Conservation (phyloP, 2,329 filamentous ascomycete genomes). For the Albophoma yamanashiensis region DNA sequence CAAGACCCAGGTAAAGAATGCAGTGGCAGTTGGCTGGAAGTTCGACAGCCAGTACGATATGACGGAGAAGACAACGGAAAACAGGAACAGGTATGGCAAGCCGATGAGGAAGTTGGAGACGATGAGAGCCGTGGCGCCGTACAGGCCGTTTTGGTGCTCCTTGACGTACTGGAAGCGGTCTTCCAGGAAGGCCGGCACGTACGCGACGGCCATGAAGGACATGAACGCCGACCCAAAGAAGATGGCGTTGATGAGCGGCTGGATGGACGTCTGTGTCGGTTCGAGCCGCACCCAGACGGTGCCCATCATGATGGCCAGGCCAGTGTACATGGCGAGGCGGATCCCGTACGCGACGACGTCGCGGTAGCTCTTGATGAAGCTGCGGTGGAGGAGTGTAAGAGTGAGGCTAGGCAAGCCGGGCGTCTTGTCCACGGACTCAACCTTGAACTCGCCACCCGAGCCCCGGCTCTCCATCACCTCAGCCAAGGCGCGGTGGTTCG, state of each 20-base stretch:
- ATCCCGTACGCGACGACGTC: constrained; percentile 80
- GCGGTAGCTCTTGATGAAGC: constrained; percentile 74
- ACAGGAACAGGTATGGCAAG: constrained; percentile 70
- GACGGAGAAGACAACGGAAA: constrained; percentile 63
- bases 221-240: constrained; percentile 67
- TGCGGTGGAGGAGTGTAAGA: constrained; percentile 61
- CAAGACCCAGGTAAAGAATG: constrained; percentile 70
- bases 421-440: constrained; percentile 13
- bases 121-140: constrained; percentile 62
- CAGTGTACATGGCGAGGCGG: constrained; percentile 67
- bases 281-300: constrained; percentile 73
- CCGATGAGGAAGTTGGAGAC: constrained; percentile 75
- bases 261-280: constrained; percentile 60
- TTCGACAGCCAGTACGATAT: constrained; percentile 74
- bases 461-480: not conserved
- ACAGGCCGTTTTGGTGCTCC: constrained; percentile 73
- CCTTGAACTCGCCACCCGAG: constrained; percentile 9
- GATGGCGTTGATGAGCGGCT: constrained; percentile 74
- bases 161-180: constrained; percentile 40
- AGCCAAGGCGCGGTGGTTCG: not conserved
- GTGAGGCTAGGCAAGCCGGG: constrained; percentile 41
- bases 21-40: constrained; percentile 52
- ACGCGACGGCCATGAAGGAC: constrained; percentile 76
- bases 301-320: constrained; percentile 75
- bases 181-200: constrained; percentile 75